A percentile compares a stretch with the other conserved stretches of the same genome.
Conservation (phyloP, 73 alveolate genomes). For the Breviolum minutum region DNA sequence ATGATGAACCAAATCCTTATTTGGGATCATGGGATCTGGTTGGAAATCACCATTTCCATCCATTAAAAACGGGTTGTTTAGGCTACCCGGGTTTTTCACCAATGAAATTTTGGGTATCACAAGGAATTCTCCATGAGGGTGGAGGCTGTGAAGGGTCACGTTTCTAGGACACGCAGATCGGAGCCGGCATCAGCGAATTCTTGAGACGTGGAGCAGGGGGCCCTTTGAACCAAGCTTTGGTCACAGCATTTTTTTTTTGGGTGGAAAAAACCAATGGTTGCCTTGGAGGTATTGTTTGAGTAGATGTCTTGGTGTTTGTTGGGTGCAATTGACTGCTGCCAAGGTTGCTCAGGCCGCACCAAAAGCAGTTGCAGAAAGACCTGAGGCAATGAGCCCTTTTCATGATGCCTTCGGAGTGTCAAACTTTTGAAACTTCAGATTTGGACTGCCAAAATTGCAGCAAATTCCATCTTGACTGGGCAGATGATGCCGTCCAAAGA, state of each 20-base stretch:
- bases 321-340: neutral
- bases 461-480: neutral
- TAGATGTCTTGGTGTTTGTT: too few species aligned
- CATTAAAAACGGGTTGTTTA: too few species aligned
- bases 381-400: conserved; percentile 7
- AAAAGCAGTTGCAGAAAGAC: conserved; percentile 47
- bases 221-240: neutral
- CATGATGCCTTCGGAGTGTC: neutral
- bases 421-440: neutral
- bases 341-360: conserved; percentile 78
- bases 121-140: too few species aligned
- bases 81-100: too few species aligned
- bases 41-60: too few species aligned
- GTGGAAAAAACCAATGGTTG: neutral
- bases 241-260: neutral
- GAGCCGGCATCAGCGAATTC: conserved; percentile 75
- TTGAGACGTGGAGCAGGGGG: conserved; percentile 42
- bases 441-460: neutral
- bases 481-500: conserved; percentile 94
- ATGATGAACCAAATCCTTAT: too few species aligned
- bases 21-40: too few species aligned
- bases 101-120: too few species aligned
- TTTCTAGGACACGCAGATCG: conserved; percentile 84
- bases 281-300: too few species aligned
- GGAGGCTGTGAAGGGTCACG: too few species aligned